Percentiles rank a stretch among this genome's conserved stretches.
Evolutionary conservation across 179 eudicot species (phyloP).

Genomic region (Vitellaria paradoxa): DNA sequence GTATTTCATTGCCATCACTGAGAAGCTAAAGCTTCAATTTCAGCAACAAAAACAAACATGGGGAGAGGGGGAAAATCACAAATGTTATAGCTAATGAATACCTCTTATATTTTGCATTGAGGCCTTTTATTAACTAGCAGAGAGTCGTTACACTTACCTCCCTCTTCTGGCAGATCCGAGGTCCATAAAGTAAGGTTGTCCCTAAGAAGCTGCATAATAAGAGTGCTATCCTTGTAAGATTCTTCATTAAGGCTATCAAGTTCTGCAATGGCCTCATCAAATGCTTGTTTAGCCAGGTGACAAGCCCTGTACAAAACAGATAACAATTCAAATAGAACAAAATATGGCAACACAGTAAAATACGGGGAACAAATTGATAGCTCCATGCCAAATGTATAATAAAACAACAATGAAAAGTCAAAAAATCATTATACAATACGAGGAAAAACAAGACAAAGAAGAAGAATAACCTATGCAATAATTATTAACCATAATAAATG

Average conservation of each 20-base stretch:
- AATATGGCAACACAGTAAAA: slow-evolving; percentile 1
- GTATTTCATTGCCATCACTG: too few species aligned
- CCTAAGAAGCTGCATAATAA: slow-evolving; percentile 29
- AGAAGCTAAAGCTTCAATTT: neutral
- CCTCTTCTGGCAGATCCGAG: slow-evolving; percentile 30
- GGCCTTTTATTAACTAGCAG: neutral
- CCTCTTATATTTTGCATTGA: too few species aligned
- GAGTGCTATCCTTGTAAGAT: slow-evolving; percentile 31
- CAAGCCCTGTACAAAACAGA: slow-evolving; percentile 23
- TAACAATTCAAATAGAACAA: neutral
- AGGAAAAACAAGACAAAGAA: neutral
- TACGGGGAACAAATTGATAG: neutral
- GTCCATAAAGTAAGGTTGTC: slow-evolving; percentile 3
- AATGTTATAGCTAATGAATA: neutral
- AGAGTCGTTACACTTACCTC: slow-evolving; percentile 14
- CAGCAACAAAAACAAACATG: too few species aligned
- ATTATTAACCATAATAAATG: neutral
- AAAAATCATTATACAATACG: neutral
- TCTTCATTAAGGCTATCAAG: slow-evolving; percentile 32
- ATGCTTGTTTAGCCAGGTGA: slow-evolving; percentile 11
- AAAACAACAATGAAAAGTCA: neutral
- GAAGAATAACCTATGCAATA: neutral
- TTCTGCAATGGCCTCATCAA: slow-evolving; percentile 25
- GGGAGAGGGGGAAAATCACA: too few species aligned
- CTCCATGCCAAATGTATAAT: neutral